Evolutionary conservation across 2,329 filamentous ascomycete genomes (phyloP).

Genomic region (Ciborinia camelliae): DNA sequence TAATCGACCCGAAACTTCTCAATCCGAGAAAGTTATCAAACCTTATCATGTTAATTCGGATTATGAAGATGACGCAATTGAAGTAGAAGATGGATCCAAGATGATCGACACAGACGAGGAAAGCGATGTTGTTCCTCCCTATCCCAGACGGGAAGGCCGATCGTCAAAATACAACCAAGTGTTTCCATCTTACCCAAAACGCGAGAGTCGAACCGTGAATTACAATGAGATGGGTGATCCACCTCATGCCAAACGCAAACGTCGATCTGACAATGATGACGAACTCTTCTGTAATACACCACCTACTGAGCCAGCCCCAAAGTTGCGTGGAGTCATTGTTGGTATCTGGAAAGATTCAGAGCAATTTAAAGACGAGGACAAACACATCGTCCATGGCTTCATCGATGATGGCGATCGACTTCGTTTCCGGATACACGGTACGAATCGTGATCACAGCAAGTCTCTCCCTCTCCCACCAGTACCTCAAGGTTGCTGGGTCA

Average conservation of each 20-base stretch:
- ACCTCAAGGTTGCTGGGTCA: constrained; percentile 62
- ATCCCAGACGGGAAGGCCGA: constrained; percentile 55
- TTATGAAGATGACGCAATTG: constrained; percentile 19
- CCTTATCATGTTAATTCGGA: neutral
- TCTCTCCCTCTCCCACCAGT: constrained; percentile 51
- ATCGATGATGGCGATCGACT: constrained; percentile 60
- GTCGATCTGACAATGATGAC: constrained; percentile 44
- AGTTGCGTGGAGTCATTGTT: constrained; percentile 41
- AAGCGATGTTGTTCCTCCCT: constrained; percentile 41
- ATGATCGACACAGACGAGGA: constrained; percentile 33
- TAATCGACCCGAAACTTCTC: no score
- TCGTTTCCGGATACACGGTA: constrained; percentile 54
- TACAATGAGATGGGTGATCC: constrained; percentile 45
- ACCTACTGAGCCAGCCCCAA: constrained; percentile 26
- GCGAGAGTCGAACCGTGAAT: constrained; percentile 53
- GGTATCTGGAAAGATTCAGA: constrained; percentile 60
- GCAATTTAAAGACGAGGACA: constrained; percentile 47
- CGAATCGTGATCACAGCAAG: constrained; percentile 47
- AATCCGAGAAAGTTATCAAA: no score
- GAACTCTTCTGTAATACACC: constrained; percentile 26
- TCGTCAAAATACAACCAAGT: no score
- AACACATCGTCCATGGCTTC: constrained; percentile 60
- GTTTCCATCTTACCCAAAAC: constrained; percentile 52
- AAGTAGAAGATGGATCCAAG: no score
- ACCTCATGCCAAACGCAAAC: constrained; percentile 55